Evolutionary conservation across 2,329 filamentous ascomycete species (phyloP).

Genomic region (Neurospora crassa): DNA sequence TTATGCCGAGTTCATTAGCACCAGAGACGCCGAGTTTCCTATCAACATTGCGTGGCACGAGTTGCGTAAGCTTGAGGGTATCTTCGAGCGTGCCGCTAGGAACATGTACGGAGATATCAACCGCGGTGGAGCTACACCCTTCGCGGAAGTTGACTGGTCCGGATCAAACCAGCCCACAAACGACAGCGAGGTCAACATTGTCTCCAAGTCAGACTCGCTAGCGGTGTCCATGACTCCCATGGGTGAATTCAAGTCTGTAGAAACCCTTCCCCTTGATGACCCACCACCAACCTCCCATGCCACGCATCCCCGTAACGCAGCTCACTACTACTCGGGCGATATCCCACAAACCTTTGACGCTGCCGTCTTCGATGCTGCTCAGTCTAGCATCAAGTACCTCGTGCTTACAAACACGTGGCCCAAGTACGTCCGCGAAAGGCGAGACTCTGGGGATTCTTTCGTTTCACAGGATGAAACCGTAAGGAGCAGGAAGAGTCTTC

Average conservation of each 20-base stretch:
- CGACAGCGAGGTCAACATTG: conserved; percentile 7
- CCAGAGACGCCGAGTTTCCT: conserved; percentile 53
- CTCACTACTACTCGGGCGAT: conserved; percentile 26
- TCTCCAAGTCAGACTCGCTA: background rate
- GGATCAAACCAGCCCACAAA: conserved; percentile 7
- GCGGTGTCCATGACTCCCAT: background rate
- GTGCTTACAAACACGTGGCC: conserved; percentile 62
- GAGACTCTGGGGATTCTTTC: conserved; percentile 10
- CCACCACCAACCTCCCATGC: background rate
- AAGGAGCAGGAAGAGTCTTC: background rate
- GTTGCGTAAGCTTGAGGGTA: conserved; percentile 40
- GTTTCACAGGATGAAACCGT: background rate
- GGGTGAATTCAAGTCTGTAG: background rate
- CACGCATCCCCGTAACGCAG: background rate
- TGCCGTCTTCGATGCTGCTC: conserved; percentile 48
- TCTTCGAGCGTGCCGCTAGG: conserved; percentile 47
- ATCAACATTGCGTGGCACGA: conserved; percentile 54
- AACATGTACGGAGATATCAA: conserved; percentile 30
- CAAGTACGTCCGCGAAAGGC: conserved; percentile 37
- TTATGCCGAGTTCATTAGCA: conserved; percentile 51
- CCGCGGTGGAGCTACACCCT: conserved; percentile 31
- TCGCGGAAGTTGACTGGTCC: conserved; percentile 21
- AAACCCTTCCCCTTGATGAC: background rate
- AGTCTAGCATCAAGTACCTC: conserved; percentile 54
- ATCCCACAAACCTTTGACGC: conserved; percentile 39